Percentiles rank a stretch among this genome's conserved stretches.
Conservation (phyloP, 78 protist species). For the Dictyostelium intermedium region DNA sequence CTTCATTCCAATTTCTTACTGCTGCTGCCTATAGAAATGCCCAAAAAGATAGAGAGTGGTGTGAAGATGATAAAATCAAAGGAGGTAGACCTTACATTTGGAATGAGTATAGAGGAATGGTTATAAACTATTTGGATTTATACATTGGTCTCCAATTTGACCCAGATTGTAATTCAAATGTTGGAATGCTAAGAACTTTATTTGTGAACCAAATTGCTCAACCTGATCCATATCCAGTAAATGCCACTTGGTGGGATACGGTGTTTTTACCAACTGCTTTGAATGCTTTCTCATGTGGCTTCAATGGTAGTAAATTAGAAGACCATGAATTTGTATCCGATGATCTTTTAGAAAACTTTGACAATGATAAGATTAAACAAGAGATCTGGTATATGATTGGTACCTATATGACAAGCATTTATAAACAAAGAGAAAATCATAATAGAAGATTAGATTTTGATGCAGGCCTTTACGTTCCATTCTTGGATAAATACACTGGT, state of each 20-base stretch:
- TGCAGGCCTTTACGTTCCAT: conserved; percentile 14
- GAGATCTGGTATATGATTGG: conserved; percentile 23
- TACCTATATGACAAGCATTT: neutral
- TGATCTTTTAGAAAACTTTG: neutral
- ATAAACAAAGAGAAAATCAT: neutral
- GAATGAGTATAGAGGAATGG: neutral
- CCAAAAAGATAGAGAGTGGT: conserved; percentile 8
- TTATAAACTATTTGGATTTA: neutral
- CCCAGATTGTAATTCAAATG: neutral
- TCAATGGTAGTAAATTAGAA: neutral
- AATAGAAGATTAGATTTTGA: conserved; percentile 33
- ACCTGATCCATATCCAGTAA: neutral
- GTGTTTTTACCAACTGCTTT: neutral
- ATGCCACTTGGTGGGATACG: neutral
- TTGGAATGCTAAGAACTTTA: neutral
- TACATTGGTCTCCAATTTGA: conserved; percentile 13
- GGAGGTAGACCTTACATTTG: neutral
- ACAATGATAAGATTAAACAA: conserved; percentile 3
- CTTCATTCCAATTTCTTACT: neutral
- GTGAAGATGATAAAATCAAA: neutral
- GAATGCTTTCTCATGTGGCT: conserved; percentile 12
- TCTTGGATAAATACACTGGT: conserved; percentile 8
- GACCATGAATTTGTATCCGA: conserved; percentile 13
- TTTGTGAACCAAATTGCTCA: neutral
- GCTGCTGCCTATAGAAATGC: conserved; percentile 15